Conservation (phyloP, 768 basidiomycete species). For the Brasilioporus rufonigricans region DNA sequence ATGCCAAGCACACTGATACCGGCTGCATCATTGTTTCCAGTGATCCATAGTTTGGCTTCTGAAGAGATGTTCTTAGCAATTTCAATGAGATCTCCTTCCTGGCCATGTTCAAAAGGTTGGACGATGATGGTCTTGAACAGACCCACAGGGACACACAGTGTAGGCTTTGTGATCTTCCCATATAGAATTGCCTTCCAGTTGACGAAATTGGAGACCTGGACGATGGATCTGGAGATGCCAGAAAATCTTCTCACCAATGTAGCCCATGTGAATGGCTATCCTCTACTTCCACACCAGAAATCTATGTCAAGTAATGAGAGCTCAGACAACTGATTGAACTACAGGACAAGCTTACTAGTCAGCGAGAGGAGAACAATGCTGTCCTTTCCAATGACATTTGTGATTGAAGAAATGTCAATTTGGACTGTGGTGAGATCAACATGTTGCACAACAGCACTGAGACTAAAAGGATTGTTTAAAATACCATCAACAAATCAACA, state of each 20-base stretch:
- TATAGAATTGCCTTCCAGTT: slow-evolving; percentile 14
- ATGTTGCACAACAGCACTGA: slow-evolving; percentile 15
- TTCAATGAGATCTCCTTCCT: slow-evolving; percentile 28
- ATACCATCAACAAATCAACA: fast-evolving
- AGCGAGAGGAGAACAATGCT: slow-evolving; percentile 25
- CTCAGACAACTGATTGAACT: background rate
- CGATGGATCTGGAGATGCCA: slow-evolving; percentile 7
- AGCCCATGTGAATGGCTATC: slow-evolving; percentile 14
- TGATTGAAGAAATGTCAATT: slow-evolving; percentile 19
- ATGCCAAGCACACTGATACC: slow-evolving; percentile 31
- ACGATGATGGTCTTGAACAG: slow-evolving; percentile 27
- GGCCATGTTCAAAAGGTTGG: slow-evolving; percentile 25
- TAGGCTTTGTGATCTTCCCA: slow-evolving; percentile 13
- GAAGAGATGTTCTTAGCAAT: slow-evolving; percentile 23
- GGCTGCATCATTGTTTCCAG: slow-evolving; percentile 29
- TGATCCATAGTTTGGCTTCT: slow-evolving; percentile 30
- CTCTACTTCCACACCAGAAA: slow-evolving; percentile 16
- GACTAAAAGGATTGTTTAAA: background rate
- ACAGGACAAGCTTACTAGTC: slow-evolving; percentile 11
- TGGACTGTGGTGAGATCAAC: slow-evolving; percentile 21
- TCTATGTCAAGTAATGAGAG: slow-evolving; percentile 8
- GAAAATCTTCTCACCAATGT: slow-evolving; percentile 12
- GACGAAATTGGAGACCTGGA: slow-evolving; percentile 9
- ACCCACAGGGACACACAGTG: slow-evolving; percentile 10
- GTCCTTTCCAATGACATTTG: slow-evolving; percentile 22